phyloP scores from a whole-genome alignment of 179 eudicot species.

The Actinidia polygama region DNA sequence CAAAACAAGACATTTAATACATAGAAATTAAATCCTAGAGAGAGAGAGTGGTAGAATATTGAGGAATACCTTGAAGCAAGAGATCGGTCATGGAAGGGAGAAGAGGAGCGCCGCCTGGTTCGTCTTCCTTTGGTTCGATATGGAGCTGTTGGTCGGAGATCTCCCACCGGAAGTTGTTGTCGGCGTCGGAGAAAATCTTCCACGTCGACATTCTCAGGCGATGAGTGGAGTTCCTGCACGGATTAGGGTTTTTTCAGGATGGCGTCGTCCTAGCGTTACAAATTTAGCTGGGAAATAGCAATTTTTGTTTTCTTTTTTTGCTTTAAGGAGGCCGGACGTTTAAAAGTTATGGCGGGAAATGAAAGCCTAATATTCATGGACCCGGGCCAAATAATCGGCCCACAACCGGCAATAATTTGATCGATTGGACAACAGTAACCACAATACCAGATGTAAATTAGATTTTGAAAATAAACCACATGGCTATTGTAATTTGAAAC shows the following conservation, averaged over 20 bases:
- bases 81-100: slow-evolving; percentile 75
- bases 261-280: no score
- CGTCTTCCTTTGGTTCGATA: slow-evolving; percentile 16
- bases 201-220: slow-evolving; percentile 61
- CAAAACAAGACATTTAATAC: not conserved
- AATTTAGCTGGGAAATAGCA: not conserved
- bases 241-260: slow-evolving; percentile 5
- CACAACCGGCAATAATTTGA: no score
- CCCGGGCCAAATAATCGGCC: no score
- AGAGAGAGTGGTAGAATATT: not conserved
- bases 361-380: slow-evolving; percentile 4
- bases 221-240: not conserved
- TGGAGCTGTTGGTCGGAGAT: slow-evolving; percentile 37
- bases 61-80: slow-evolving; percentile 53
- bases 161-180: slow-evolving; percentile 65
- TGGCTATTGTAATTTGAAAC: no score
- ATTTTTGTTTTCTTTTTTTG: not conserved
- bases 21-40: not conserved
- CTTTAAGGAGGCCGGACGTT: slow-evolving; percentile 21
- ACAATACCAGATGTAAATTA: no score
- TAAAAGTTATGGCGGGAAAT: not conserved
- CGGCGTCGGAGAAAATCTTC: slow-evolving; percentile 67
- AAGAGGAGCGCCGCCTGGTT: slow-evolving; percentile 27
- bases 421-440: no score
- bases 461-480: no score